These are phyloP conservation scores for Gentiana dahurica DNA, from an alignment of 257 asterid species.

Conservation along the genomic window DNA sequence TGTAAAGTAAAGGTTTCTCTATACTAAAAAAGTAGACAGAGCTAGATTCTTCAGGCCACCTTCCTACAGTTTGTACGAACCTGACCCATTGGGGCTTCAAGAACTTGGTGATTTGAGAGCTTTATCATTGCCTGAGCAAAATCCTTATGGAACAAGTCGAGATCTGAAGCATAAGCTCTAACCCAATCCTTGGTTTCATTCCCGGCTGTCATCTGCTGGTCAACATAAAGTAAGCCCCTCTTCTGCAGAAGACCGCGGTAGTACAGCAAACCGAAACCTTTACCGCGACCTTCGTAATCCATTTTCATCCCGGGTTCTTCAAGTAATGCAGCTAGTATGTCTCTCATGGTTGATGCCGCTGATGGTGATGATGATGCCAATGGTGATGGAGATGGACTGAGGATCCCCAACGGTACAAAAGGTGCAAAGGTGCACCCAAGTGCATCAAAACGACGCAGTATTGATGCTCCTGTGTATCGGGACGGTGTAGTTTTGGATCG, in stretches of 20 bases:
- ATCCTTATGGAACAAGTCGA: constrained; percentile 36
- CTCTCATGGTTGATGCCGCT: constrained; percentile 14
- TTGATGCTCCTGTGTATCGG: too few relatives aligned
- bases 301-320: constrained; percentile 38
- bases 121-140: constrained; percentile 58
- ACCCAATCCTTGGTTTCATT: constrained; percentile 51
- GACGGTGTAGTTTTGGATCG: too few relatives aligned
- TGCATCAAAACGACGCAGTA: too few relatives aligned
- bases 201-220: constrained; percentile 61
- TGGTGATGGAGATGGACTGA: constrained; percentile 10
- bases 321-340: constrained; percentile 7
- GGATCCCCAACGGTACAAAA: too few relatives aligned
- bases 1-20: too few relatives aligned
- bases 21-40: too few relatives aligned
- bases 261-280: constrained; percentile 45
- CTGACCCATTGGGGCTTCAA: constrained; percentile 40
- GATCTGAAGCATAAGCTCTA: constrained; percentile 49
- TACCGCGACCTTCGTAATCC: constrained; percentile 70
- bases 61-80: constrained; percentile 26
- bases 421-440: too few relatives aligned
- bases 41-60: not conserved
- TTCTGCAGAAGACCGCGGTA: constrained; percentile 58
- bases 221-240: constrained; percentile 50
- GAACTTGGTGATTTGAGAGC: constrained; percentile 44
- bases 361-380: constrained; percentile 12